Evolutionary conservation across 176 grass and related monocot genomes (phyloP).

Genomic region (Triticum turgidum): DNA sequence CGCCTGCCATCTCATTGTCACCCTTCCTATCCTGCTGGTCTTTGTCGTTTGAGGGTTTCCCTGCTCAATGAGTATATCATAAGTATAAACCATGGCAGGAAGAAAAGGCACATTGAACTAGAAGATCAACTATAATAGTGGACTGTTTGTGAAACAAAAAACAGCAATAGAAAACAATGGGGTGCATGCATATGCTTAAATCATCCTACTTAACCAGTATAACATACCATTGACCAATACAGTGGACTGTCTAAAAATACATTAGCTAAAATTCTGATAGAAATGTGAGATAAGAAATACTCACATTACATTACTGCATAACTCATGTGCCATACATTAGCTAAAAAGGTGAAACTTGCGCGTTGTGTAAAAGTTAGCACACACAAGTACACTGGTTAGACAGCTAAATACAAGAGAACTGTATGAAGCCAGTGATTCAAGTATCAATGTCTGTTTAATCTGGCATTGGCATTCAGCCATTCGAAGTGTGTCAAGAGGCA

Average conservation of each 20-base stretch:
- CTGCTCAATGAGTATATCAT: slow-evolving; percentile 24
- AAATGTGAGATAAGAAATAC: neutral
- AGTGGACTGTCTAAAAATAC: neutral
- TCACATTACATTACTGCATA: neutral
- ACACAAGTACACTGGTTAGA: neutral
- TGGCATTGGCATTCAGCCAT: neutral
- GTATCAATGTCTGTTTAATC: neutral
- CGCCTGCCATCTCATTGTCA: slow-evolving; percentile 40
- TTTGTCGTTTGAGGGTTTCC: slow-evolving; percentile 49
- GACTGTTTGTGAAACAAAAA: neutral
- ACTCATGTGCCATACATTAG: neutral
- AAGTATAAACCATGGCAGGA: slow-evolving; percentile 22
- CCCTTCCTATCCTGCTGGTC: slow-evolving; percentile 41
- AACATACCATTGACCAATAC: neutral
- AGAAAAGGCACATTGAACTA: slow-evolving; percentile 2
- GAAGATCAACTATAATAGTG: slow-evolving; percentile 2
- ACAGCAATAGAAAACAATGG: neutral
- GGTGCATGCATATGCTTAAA: neutral
- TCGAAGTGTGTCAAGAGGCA: neutral
- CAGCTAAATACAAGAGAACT: neutral
- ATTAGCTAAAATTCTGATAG: neutral
- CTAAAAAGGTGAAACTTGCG: neutral
- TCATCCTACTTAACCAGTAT: neutral
- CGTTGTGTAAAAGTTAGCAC: neutral
- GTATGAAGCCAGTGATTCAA: neutral